Conservation (phyloP, 1,284 basidiomycete species). For the Porogramme epimiltina region DNA sequence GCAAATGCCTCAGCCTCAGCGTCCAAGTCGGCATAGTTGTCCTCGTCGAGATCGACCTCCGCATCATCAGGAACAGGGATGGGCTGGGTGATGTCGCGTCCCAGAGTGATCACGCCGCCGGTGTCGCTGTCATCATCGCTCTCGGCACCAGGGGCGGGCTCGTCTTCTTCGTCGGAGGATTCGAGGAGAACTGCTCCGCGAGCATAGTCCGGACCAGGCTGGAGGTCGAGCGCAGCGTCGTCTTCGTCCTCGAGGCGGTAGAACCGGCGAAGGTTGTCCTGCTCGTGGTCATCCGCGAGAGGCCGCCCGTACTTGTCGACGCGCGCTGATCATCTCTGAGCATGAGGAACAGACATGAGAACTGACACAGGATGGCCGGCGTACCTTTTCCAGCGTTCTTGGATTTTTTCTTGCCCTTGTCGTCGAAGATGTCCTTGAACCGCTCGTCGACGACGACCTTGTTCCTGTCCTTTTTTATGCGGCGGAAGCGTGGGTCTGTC, state of each 20-base stretch:
- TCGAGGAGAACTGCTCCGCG: slow-evolving; percentile 86
- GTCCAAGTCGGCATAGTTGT: slow-evolving; percentile 68
- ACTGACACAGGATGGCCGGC: slow-evolving; percentile 5
- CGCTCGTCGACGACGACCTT: slow-evolving; percentile 93
- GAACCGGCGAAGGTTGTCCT: slow-evolving; percentile 81
- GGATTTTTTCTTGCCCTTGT: slow-evolving; percentile 49
- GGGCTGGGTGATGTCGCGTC: slow-evolving; percentile 42
- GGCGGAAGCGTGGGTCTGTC: slow-evolving; percentile 92
- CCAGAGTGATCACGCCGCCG: slow-evolving; percentile 53
- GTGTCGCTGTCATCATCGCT: slow-evolving; percentile 52
- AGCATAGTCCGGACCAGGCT: slow-evolving; percentile 76
- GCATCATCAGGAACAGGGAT: slow-evolving; percentile 49
- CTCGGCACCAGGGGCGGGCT: slow-evolving; percentile 38
- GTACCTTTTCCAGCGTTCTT: slow-evolving; percentile 47
- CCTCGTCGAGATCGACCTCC: slow-evolving; percentile 82
- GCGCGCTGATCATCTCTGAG: slow-evolving; percentile 43
- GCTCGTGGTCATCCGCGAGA: slow-evolving; percentile 67
- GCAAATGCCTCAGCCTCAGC: slow-evolving; percentile 70
- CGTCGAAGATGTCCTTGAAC: slow-evolving; percentile 82
- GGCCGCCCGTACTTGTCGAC: slow-evolving; percentile 94
- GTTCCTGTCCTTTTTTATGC: slow-evolving; percentile 75
- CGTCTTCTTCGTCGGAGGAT: slow-evolving; percentile 83
- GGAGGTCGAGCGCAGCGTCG: slow-evolving; percentile 38
- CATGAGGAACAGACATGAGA: slow-evolving; percentile 10
- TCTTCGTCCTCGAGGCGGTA: slow-evolving; percentile 71